Base-by-base conservation (phyloP, 768 basidiomycete genomes). In the Psilocybe cubensis region DNA sequence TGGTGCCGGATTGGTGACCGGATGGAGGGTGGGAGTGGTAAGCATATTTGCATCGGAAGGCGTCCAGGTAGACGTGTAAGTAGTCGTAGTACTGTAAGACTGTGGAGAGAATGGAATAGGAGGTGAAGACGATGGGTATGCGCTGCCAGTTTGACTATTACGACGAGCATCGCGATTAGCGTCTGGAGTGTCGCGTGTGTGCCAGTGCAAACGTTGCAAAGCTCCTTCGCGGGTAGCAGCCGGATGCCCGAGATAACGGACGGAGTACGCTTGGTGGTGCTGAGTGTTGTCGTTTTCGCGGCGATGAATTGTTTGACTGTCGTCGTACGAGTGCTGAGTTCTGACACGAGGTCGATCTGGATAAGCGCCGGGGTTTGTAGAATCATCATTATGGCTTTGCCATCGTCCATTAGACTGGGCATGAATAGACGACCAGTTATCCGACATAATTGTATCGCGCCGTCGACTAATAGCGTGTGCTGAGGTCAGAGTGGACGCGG, bases 31-130 rank as follows among this genome's bases (percentile, higher is more conserved):
- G 1, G 74, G 72, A 9, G 75, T 74, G 17, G 66, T 66, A 49
- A 77, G 64, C 20, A 68, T 63, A 31, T 63, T 70, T 38, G 60
- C 63, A 29, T 73, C 71, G 12, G 62, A 68, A 3, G 76, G 66
- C 5, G 76, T 69, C 77, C 79, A 82, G n/a, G 70, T 59, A 20
- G 76, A 74, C 2, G 72, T 74, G 44, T 78, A 80, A 2, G 73
- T 73, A 21, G 74, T 63, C 10, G 71, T 57, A 28, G 68, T 64
- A 49, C 75, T 70, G 58, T 79, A 81, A n/a, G 72, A 70, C 24
- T 76, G 74, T 17, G 69, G 56, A 24, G 71, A 65, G 64, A 77
- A 77, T 2, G 74, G 72, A 20, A 76, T 59, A 10, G 72, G 70
- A 14, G 77, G 69, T 7, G 75, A 72, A 9, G 76, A 64, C 17